Evolutionary conservation across 1,139 yeast genomes (phyloP).

Genomic region (Martiniozyma asiatica): DNA sequence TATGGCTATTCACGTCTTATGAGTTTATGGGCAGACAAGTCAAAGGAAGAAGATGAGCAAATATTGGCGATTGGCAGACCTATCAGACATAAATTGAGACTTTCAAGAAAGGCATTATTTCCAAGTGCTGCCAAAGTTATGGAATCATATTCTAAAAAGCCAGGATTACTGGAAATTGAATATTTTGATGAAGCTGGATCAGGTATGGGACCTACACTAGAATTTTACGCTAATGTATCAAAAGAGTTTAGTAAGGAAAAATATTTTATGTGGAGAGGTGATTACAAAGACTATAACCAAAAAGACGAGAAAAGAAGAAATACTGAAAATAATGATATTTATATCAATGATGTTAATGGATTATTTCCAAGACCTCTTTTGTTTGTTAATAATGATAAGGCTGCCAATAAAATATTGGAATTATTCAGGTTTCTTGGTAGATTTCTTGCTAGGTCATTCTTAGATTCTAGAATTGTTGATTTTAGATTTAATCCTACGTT

Average conservation of each 20-base stretch:
- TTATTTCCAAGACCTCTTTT: constrained; percentile 63
- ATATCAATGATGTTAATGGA: constrained; percentile 36
- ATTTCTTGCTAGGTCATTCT: constrained; percentile 74
- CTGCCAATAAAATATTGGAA: constrained; percentile 33
- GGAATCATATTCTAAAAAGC: constrained; percentile 64
- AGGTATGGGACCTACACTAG: constrained; percentile 92
- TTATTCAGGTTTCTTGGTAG: constrained; percentile 64
- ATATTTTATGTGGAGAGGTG: constrained; percentile 59
- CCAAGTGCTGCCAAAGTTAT: constrained; percentile 75
- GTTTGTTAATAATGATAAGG: constrained; percentile 13
- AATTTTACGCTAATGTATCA: constrained; percentile 77
- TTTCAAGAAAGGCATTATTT: constrained; percentile 58
- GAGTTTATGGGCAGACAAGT: constrained; percentile 59
- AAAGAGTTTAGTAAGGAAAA: constrained; percentile 52
- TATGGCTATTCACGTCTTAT: constrained; percentile 84
- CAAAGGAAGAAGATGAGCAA: constrained; percentile 25
- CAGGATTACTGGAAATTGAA: constrained; percentile 78
- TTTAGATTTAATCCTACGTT: constrained; percentile 65
- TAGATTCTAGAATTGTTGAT: constrained; percentile 81
- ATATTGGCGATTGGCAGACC: constrained; percentile 50
- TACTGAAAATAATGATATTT: constrained; percentile 14
- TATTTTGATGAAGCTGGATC: constrained; percentile 91
- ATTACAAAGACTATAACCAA: constrained; percentile 22
- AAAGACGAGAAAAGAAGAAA: constrained; percentile 3
- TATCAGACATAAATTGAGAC: constrained; percentile 68